Percentiles rank a stretch among this genome's conserved stretches.
Conservation (phyloP, 2,329 filamentous ascomycete genomes). For the Thielaviopsis euricoi region DNA sequence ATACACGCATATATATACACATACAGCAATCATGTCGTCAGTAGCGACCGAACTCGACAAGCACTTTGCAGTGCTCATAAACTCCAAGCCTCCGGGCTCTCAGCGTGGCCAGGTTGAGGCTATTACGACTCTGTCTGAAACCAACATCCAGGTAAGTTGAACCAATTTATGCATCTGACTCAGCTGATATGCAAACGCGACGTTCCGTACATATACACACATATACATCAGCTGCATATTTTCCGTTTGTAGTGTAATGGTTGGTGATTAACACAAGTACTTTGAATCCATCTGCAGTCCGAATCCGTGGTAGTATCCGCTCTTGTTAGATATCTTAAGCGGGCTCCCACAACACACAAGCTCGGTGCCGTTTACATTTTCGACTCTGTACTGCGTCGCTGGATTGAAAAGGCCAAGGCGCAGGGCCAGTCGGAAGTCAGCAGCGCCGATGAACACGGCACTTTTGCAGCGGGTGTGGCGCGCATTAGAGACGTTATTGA, state of each 20-base stretch:
- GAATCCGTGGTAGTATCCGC: slow-evolving; percentile 69
- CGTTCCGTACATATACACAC: background rate
- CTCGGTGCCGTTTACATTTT: slow-evolving; percentile 98
- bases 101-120: slow-evolving; percentile 81
- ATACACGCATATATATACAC: background rate
- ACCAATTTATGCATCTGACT: slow-evolving; percentile 6
- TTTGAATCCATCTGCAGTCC: slow-evolving; percentile 37
- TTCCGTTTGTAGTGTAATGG: background rate
- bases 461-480: slow-evolving; percentile 86
- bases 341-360: slow-evolving; percentile 87
- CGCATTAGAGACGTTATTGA: slow-evolving; percentile 92
- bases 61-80: slow-evolving; percentile 80
- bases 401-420: slow-evolving; percentile 87
- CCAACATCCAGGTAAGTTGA: slow-evolving; percentile 65
- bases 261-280: slow-evolving; percentile 11
- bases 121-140: slow-evolving; percentile 74
- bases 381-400: slow-evolving; percentile 98
- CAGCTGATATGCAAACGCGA: background rate
- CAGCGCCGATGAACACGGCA: slow-evolving; percentile 64
- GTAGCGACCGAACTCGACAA: slow-evolving; percentile 82
- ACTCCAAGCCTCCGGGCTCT: slow-evolving; percentile 82
- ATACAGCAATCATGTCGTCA: slow-evolving; percentile 45
- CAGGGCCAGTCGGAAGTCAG: slow-evolving; percentile 67
- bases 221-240: background rate
- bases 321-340: slow-evolving; percentile 69